Evolutionary conservation across 78 protist genomes (phyloP).

Genomic region (Bigelowiella natans): DNA sequence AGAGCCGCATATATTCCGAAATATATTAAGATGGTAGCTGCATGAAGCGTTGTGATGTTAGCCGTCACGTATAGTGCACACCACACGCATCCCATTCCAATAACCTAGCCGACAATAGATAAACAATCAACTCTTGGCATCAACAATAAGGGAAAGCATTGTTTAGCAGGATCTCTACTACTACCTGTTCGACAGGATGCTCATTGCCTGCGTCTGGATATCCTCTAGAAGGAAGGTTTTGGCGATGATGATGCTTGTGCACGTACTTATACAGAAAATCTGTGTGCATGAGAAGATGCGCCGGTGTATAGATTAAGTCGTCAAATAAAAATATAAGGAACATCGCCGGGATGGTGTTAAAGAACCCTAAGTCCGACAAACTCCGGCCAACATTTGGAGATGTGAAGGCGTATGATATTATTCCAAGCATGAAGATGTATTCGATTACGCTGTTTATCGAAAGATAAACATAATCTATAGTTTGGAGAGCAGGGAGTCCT

Average conservation of each 20-base stretch:
- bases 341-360: not conserved
- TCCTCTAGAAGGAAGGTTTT: not conserved
- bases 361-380: not conserved
- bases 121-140: too few relatives aligned
- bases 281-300: not conserved
- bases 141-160: too few relatives aligned
- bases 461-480: not conserved
- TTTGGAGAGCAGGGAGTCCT: not conserved
- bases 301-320: not conserved
- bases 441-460: slow-evolving; percentile 2
- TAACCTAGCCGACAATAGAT: not conserved
- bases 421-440: not conserved
- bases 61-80: not conserved
- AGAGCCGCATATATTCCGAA: not conserved
- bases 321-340: not conserved
- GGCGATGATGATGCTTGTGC: slow-evolving; percentile 4
- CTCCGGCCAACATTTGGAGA: not conserved
- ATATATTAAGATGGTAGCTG: not conserved
- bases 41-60: not conserved
- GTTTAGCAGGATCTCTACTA: too few relatives aligned
- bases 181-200: not conserved
- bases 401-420: not conserved
- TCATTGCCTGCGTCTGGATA: slow-evolving; percentile 1
- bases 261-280: not conserved
- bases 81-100: not conserved